Conservation (phyloP, 352 stramenopile species). For the Globisporangium echinulatum region DNA sequence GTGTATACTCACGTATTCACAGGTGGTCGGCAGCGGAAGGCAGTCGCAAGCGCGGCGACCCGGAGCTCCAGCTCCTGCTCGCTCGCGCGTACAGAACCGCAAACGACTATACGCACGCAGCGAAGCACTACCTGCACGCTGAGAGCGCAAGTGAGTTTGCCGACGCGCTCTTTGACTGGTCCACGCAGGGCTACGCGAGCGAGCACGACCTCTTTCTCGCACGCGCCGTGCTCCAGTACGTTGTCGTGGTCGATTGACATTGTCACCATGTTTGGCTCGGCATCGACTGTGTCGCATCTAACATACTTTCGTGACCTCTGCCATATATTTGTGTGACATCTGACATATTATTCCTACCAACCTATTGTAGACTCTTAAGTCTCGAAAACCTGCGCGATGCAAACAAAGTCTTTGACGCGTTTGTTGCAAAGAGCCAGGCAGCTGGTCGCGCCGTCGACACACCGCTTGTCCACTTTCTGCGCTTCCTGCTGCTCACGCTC, state of each 20-base stretch:
- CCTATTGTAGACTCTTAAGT: slow-evolving; percentile 46
- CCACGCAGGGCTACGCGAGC: slow-evolving; percentile 63
- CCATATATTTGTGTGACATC: neutral
- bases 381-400: slow-evolving; percentile 85
- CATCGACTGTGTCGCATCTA: neutral
- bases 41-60: slow-evolving; percentile 66
- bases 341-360: slow-evolving; percentile 2
- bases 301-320: neutral
- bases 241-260: slow-evolving; percentile 6
- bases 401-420: slow-evolving; percentile 71
- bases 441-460: slow-evolving; percentile 42
- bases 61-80: slow-evolving; percentile 69
- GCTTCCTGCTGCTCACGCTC: slow-evolving; percentile 79
- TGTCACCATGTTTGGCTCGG: neutral
- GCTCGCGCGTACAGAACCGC: slow-evolving; percentile 41
- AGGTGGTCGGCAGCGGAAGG: slow-evolving; percentile 68
- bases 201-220: slow-evolving; percentile 78
- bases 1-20: neutral
- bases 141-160: slow-evolving; percentile 68
- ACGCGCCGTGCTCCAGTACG: slow-evolving; percentile 72
- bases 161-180: slow-evolving; percentile 70
- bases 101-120: slow-evolving; percentile 54
- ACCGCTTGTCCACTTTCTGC: slow-evolving; percentile 80
- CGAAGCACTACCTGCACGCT: slow-evolving; percentile 77
- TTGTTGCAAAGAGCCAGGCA: slow-evolving; percentile 42